phyloP scores from a whole-genome alignment of 306 rosid species.

The cucumber (Cucumis sativus) region Cucumber_9930_V3 NC_026660.2:20351501-20352000 shows the following conservation, averaged over 20 bases:
- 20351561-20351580: conserved; percentile 55
- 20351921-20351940: not conserved
- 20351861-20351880: not conserved
- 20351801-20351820: not conserved
- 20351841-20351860: not conserved
- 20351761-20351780: conserved; percentile 3
- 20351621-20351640: not conserved
- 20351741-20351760: not conserved
- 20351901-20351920: not conserved
- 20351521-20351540: conserved; percentile 89
- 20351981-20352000: conserved; percentile 90
- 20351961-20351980: conserved; percentile 70
- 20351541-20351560: conserved; percentile 74
- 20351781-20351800: not conserved
- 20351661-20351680: not conserved
- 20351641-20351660: not conserved
- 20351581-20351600: conserved; percentile 23
- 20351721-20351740: not conserved
- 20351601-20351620: not conserved
- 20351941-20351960: conserved; percentile 49
- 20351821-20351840: not conserved
- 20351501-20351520: conserved; percentile 67
- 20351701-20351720: not conserved
- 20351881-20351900: not conserved
- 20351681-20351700: not conserved